Evolutionary conservation across 148 eudicot genomes (phyloP), one percentile per base, ranked within the genome.

Genomic region (Dianthus caryophyllus): DNA sequence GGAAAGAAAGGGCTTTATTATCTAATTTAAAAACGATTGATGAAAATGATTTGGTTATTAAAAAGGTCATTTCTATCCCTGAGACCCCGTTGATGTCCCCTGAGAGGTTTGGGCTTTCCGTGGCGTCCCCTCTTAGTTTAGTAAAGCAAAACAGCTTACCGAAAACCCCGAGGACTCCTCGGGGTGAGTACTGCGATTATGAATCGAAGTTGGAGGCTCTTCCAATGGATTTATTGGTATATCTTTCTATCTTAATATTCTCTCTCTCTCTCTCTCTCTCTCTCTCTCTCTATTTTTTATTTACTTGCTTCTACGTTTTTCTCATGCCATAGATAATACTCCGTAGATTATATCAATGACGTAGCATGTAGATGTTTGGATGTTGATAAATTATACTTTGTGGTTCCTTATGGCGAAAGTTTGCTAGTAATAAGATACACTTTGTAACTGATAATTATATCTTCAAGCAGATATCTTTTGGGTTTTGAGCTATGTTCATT

Each of bases 131-230:
- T 63, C 66, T 24, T 63, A 24, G 22, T 73, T 69, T 71, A 17
- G 15, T 77, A 18, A 82, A 72, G 22, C 82, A 73, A 66, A 72
- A 66, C 66, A 76, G 74, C 77, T 61, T 81, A 41, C 75, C 75
- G 74, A 82, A 65, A 70, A 94, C 96, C n/a, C 99, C 99, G 1
- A 86, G 73, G 77, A 94, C 96, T 52, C 97, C 96, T 29, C 63
- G 58, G 21, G 79, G 76, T 53, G 80, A 69, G 59, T 83, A 63
- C 9, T 72, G 44, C 27, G 72, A 80, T 8, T 90, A 72, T 26
- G 92, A 90, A 61, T 90, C 97, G 6, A 86, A 88, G 83, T 90
- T 94, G 1, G 99, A 94, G 79, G 77, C 89, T 53, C 96, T 94
- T 53, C 99, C 99, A 2, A 79, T 79, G 77, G 99, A 94, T 77